Evolutionary conservation across 2,329 filamentous ascomycete genomes (phyloP).

Genomic region (Pseudopyrenochaeta lycopersici): DNA sequence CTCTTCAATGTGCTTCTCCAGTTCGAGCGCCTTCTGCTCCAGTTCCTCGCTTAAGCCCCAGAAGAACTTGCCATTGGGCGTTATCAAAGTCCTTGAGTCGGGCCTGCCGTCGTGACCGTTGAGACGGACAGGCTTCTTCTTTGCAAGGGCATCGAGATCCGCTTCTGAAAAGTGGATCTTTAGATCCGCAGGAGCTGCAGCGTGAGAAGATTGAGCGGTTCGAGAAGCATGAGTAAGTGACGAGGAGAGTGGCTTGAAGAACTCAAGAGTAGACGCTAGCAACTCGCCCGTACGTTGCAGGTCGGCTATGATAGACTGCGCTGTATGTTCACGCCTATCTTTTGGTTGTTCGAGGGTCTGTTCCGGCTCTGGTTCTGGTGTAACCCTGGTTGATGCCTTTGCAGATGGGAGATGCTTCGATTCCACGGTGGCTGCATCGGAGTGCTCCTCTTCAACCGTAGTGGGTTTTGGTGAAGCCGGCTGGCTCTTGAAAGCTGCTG

Average conservation of each 20-base stretch:
- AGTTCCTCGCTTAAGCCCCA: conserved; percentile 74
- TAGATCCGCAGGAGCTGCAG: conserved; percentile 44
- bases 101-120: conserved; percentile 53
- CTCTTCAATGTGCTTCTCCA: conserved; percentile 64
- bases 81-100: conserved; percentile 71
- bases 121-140: conserved; percentile 62
- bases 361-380: conserved; percentile 24
- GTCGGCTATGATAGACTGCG: conserved; percentile 50
- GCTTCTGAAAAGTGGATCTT: conserved; percentile 50
- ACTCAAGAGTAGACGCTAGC: conserved; percentile 50
- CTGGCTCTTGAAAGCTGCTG: conserved; percentile 33
- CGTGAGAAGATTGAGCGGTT: conserved; percentile 20
- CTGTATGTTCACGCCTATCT: conserved; percentile 40
- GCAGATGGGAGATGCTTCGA: conserved; percentile 27
- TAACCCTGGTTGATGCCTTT: conserved; percentile 30
- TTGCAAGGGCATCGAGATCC: conserved; percentile 60
- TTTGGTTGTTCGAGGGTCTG: conserved; percentile 40
- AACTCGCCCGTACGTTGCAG: conserved; percentile 51
- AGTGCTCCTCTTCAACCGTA: conserved; percentile 38
- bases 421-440: conserved; percentile 19
- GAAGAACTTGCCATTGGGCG: conserved; percentile 79
- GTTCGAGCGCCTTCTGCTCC: conserved; percentile 73
- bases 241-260: conserved; percentile 53
- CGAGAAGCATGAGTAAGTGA: conserved; percentile 44
- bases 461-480: conserved; percentile 41